Conservation (phyloP, 345 rosid genomes). For the Anacardium occidentale region DNA sequence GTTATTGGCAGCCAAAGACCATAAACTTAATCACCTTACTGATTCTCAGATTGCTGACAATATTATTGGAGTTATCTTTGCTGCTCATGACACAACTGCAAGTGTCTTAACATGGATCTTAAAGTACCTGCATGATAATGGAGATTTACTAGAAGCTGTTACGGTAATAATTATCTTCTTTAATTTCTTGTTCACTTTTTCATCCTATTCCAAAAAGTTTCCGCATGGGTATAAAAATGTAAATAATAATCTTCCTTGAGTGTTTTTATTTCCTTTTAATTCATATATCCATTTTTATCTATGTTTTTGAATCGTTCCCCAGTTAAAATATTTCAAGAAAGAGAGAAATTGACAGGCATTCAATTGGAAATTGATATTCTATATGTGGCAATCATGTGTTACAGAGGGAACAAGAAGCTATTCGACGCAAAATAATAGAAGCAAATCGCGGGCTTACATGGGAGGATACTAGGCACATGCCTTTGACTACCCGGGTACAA, state of each 20-base stretch:
- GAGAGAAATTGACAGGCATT: not conserved
- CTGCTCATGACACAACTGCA: slow-evolving; percentile 97
- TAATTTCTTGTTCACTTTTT: too few species aligned
- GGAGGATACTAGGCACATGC: slow-evolving; percentile 91
- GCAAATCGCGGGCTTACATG: slow-evolving; percentile 65
- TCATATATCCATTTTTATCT: not conserved
- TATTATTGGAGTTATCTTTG: slow-evolving; percentile 86
- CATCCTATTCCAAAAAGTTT: too few species aligned
- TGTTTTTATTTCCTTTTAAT: not conserved
- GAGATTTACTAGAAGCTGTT: slow-evolving; percentile 55
- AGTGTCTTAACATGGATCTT: slow-evolving; percentile 81
- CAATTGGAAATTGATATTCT: not conserved
- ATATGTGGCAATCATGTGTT: slow-evolving; percentile 1
- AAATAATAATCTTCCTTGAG: too few species aligned
- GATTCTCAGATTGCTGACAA: slow-evolving; percentile 91
- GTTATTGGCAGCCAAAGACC: slow-evolving; percentile 49
- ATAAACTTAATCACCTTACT: slow-evolving; percentile 41
- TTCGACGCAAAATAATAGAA: slow-evolving; percentile 46
- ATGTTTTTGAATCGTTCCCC: not conserved
- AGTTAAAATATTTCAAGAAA: not conserved
- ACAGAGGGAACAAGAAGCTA: slow-evolving; percentile 70
- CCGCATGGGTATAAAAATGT: too few species aligned
- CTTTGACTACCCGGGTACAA: slow-evolving; percentile 67
- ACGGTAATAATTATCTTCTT: slow-evolving; percentile 38
- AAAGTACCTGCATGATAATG: slow-evolving; percentile 77